Evolutionary conservation across 192 early-diverging fungal genomes (phyloP), one percentile per base, ranked within the genome.

Genomic region (Backusella mclennaniae): DNA sequence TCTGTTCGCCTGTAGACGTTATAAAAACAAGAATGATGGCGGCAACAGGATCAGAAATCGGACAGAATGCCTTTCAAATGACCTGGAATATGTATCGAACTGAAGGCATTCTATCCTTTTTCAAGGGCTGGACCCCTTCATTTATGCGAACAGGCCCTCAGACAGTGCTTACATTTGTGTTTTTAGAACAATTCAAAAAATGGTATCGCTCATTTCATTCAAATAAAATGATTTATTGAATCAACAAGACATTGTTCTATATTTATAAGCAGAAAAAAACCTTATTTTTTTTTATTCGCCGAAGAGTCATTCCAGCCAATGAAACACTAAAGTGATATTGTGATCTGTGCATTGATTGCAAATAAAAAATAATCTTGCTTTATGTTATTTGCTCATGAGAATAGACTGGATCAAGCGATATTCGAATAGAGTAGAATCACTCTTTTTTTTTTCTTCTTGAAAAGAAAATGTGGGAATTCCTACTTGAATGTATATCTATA

Each of bases 11-110:
- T 14, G 86, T 92, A 29, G 93, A 94, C 84, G 90, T 96, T 12
- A 90, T 96, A 73, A 96, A 96, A 79, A 94, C 95, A 1, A 89
- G 95, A 33, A 87, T 94, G 68, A 96, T 96, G 95, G 94, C 92
- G 75, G 88, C 88, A 69, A 86, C 79, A 31, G 82, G 80, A 9
- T 82, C 80, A 78, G 29, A 85, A 19, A 81, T 71, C 7, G 12
- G 52, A 17, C 12, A 71, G 9, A 80, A 75, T 4, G 63, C 77
- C 7, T 73, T 82, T 52, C 26, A 77, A 52, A 83, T 85, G 71
- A 83, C 91, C 77, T 83, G 84, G 11, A 73, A 82, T 41, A 94
- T 92, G 52, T 86, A 90, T 29, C 84, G 82, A 69, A 76, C 79
- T 31, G 95, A 96, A 85, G 95, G 95, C 9, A 56, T 86, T 0